phyloP scores from a whole-genome alignment of 2,329 filamentous ascomycete genomes.

The Botryotinia calthae region DNA sequence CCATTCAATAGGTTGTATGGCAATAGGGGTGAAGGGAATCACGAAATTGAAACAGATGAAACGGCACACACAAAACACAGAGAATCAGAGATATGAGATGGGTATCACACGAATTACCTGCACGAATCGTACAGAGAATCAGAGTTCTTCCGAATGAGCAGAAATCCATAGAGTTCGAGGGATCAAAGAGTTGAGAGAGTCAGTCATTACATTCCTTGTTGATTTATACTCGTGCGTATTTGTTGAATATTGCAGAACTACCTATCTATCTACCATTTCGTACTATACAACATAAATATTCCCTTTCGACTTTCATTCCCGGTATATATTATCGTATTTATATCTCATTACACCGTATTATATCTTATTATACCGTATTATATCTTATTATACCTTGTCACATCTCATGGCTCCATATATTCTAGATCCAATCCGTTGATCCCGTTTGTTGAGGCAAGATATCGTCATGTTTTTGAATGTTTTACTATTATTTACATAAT shows the following conservation, averaged over 20 bases:
- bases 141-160: background rate
- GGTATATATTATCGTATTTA: background rate
- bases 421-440: background rate
- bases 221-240: background rate
- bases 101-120: background rate
- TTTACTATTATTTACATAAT: slow-evolving; percentile 4
- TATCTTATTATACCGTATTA: background rate
- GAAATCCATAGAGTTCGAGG: background rate
- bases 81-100: background rate
- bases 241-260: background rate
- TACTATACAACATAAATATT: background rate
- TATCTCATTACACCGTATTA: background rate
- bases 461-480: slow-evolving; percentile 3
- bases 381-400: background rate
- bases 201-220: background rate
- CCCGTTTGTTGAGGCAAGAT: background rate
- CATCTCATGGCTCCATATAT: background rate
- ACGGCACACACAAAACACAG: background rate
- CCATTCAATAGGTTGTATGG: background rate
- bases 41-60: slow-evolving; percentile 12
- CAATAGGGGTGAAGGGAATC: background rate
- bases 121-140: background rate
- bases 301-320: background rate
- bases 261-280: background rate
- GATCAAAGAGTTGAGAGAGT: background rate